These are phyloP conservation scores for Picocystis salinarum DNA, from an alignment of 139 green algal genomes.

Conservation along the genomic window DNA sequence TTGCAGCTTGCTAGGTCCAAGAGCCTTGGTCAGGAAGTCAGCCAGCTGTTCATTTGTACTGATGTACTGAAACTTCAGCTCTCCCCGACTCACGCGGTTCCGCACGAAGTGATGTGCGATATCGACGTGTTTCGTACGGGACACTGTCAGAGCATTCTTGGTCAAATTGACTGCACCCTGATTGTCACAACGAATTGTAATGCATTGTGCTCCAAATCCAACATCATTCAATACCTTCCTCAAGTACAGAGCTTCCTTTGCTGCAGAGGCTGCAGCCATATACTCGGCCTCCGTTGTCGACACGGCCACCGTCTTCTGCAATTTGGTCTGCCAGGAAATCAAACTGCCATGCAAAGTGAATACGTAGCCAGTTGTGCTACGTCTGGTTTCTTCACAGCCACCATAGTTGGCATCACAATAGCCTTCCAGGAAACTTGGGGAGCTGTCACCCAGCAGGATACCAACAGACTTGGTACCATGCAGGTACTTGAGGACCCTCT, in stretches of 20 bases:
- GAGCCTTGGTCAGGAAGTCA: too few relatives aligned
- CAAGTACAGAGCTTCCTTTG: conserved; percentile 24
- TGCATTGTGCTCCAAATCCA: not conserved
- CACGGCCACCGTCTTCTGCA: conserved; percentile 23
- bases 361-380: conserved; percentile 23
- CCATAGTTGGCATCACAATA: conserved; percentile 27
- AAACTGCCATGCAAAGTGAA: conserved; percentile 16
- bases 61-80: too few relatives aligned
- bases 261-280: conserved; percentile 18
- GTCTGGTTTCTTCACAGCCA: conserved; percentile 10
- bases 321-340: conserved; percentile 20
- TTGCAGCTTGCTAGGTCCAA: too few relatives aligned
- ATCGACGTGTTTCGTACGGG: too few relatives aligned
- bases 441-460: too few relatives aligned
- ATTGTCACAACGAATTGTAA: conserved; percentile 14
- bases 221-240: conserved; percentile 15
- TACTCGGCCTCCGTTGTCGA: conserved; percentile 32
- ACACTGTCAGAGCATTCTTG: too few relatives aligned
- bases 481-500: conserved; percentile 15
- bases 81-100: too few relatives aligned
- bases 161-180: conserved; percentile 21
- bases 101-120: too few relatives aligned
- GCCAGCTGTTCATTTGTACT: too few relatives aligned
- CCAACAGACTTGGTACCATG: conserved; percentile 2
- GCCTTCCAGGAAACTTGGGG: conserved; percentile 14